These are phyloP conservation scores for Sphaerobolus stellatus DNA, from an alignment of 1,284 basidiomycete species.

Conservation along the genomic window DNA sequence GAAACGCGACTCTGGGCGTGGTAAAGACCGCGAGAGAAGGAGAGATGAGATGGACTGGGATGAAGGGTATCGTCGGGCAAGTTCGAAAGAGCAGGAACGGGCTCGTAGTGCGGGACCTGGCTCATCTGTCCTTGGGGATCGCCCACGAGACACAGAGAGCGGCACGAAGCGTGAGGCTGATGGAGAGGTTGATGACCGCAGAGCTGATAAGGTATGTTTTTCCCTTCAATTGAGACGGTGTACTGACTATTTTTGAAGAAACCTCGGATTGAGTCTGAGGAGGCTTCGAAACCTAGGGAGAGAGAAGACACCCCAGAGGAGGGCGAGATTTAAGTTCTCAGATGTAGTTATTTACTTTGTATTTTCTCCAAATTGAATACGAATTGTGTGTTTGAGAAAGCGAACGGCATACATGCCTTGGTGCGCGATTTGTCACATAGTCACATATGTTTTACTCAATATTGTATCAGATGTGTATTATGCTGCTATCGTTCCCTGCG, in stretches of 20 bases:
- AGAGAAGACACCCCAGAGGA: conserved; percentile 74
- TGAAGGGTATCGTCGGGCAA: conserved; percentile 48
- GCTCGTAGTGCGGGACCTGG: conserved; percentile 37
- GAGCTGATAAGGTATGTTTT: conserved; percentile 61
- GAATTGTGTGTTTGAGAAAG: background rate
- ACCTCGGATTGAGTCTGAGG: conserved; percentile 31
- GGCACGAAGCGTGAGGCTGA: conserved; percentile 21
- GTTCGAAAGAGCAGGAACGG: conserved; percentile 40
- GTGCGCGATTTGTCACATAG: conserved; percentile 1
- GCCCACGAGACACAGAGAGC: conserved; percentile 18
- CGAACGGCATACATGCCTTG: conserved; percentile 28
- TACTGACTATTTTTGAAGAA: conserved; percentile 2
- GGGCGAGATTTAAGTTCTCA: conserved; percentile 64
- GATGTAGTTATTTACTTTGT: background rate
- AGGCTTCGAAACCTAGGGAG: conserved; percentile 31
- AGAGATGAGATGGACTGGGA: conserved; percentile 37
- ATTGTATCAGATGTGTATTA: background rate
- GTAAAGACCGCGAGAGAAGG: conserved; percentile 34
- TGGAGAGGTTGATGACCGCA: conserved; percentile 12
- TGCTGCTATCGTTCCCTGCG: background rate
- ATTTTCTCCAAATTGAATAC: conserved; percentile 3
- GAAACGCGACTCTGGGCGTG: conserved; percentile 20
- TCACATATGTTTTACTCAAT: background rate
- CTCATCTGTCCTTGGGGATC: conserved; percentile 15
- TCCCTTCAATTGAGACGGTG: background rate